Base-by-base conservation (phyloP, 257 asterid species). In the Salvia splendens region DNA sequence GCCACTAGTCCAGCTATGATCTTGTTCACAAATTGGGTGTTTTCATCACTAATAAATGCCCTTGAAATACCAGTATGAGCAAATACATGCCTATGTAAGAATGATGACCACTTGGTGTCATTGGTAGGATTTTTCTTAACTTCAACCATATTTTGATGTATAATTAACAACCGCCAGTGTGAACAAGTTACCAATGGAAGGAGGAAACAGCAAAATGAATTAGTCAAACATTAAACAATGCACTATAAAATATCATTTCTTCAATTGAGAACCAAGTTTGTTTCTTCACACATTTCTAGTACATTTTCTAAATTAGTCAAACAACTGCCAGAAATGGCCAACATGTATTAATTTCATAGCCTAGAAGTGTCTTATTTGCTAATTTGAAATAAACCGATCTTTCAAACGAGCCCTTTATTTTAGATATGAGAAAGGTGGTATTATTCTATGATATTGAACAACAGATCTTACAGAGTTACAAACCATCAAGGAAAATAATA, bases 111-210 rank as follows among this genome's bases (percentile, higher is more conserved):
- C 17, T 4, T 46, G 16, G 17, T 4, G 12, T 46, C 51, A 46
- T 46, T 46, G 8, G 53, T 48, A 14, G 20, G 53, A 14, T 6
- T 14, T 14, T 8, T 16, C 28, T 1, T 3, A 1, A 9, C 35
- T 8, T 65, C 60, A 1, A 49, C 57, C 16, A 49, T 24, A 24
- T 24, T n/a, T 65, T 2, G 17, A 32, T 1, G 49, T 47, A 20
- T 65, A 65, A 16, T 48, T 36, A 3, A 28, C 69, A 1, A 12
- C 69, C 12, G 46, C 69, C n/a, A 64, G 8, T 10, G 50, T 48
- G 5, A 8, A 65, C 12, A 12, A 20, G 12, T 57, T 57, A 2
- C 8, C 35, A 24, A 8, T 49, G 5, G 61, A 48, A 4, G 10
- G 32, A 6, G 61, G 17, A 8, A 65, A 65, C 2, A 33, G 32